Conservation (phyloP, 225 moss, liverwort and hornwort genomes). For the Pseudisothecium myosuroides region DNA sequence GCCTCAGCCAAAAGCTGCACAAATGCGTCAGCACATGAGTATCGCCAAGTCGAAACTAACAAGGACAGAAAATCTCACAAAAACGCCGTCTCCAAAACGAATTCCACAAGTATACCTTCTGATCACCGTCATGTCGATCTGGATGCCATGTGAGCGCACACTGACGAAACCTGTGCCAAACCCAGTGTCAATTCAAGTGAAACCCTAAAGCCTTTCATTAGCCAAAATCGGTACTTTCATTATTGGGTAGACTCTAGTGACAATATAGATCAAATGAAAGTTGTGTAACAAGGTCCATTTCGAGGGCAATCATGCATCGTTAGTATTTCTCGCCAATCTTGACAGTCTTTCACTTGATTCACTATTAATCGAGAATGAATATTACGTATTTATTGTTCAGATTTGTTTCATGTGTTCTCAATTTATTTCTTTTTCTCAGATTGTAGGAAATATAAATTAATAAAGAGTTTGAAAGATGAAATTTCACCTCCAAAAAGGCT, state of each 20-base stretch:
- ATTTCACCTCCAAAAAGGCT: background rate
- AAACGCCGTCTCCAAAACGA: background rate
- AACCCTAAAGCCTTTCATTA: background rate
- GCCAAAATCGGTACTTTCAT: background rate
- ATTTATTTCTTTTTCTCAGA: background rate
- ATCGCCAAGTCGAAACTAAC: background rate
- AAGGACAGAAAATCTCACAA: background rate
- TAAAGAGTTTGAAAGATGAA: too few species aligned
- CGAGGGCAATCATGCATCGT: background rate
- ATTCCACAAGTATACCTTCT: slow-evolving; percentile 11
- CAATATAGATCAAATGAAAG: background rate
- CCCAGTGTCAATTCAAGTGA: background rate
- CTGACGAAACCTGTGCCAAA: slow-evolving; percentile 35
- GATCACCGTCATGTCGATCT: slow-evolving; percentile 48
- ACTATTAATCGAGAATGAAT: background rate
- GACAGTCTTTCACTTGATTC: background rate
- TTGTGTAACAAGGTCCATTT: background rate
- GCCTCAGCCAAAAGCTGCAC: slow-evolving; percentile 35
- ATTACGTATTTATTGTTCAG: background rate
- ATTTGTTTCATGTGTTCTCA: background rate
- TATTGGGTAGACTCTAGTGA: background rate
- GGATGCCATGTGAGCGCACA: slow-evolving; percentile 54
- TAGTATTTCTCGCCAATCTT: background rate
- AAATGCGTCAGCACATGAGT: background rate
- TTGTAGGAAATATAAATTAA: background rate